A percentile compares a stretch with the other conserved stretches of the same genome.
Conservation (phyloP, 2,329 filamentous ascomycete genomes). For the Arthroderma uncinatum region DNA sequence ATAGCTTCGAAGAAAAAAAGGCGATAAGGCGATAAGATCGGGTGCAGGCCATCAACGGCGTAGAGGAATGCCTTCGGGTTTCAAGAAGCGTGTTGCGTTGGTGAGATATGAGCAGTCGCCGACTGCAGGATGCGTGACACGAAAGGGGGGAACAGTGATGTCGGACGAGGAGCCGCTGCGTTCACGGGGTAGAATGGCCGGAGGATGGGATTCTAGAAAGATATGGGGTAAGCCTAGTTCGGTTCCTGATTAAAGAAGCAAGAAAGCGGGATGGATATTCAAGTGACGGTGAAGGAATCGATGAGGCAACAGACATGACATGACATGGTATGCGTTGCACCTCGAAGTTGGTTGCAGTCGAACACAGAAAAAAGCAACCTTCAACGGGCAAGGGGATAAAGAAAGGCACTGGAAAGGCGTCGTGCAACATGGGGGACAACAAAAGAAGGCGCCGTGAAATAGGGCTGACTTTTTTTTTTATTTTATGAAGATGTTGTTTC, state of each 20-base stretch:
- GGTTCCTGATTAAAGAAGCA: neutral
- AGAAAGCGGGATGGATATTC: neutral
- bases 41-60: neutral
- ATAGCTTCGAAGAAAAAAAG: neutral
- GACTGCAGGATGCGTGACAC: neutral
- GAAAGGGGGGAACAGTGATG: neutral
- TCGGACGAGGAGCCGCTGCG: neutral
- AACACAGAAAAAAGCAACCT: constrained; percentile 3
- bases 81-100: neutral
- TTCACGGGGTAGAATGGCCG: neutral
- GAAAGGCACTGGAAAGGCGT: constrained; percentile 4
- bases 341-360: neutral
- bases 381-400: constrained; percentile 2
- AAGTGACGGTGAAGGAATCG: constrained; percentile 1
- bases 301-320: constrained; percentile 2
- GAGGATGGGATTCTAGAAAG: neutral
- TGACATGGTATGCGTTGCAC: constrained; percentile 1
- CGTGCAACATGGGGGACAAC: neutral
- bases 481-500: neutral
- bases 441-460: neutral
- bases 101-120: constrained; percentile 4
- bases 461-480: constrained; percentile 4
- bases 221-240: neutral
- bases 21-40: neutral
- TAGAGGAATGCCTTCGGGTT: neutral